Base-by-base conservation (phyloP, 495 filamentous ascomycete genomes). In the Xanthoparmelia taractica region DNA sequence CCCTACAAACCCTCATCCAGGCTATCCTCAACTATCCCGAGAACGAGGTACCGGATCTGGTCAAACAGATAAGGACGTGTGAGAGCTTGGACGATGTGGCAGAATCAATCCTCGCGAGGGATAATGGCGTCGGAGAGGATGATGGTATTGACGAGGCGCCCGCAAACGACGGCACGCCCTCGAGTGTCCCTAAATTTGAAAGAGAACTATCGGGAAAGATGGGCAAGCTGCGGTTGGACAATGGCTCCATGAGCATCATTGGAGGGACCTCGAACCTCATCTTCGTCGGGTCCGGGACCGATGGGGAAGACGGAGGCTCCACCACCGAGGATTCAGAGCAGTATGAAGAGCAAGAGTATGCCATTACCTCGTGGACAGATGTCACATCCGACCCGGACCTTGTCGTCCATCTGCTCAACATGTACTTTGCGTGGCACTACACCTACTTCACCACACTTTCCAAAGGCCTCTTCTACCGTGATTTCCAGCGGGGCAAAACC, bases 371-470 rank as follows among this genome's bases (percentile, higher is more conserved):
- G 59, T 98, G 94, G 94, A 96, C 94, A 4, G 79, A 78, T 41
- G 92, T 96, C 27, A 96, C 93, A 12, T 79, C 84, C 50, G 88
- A 97, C 71, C 75, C 85, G 23, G 84, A 86, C 23, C 77, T 96
- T 13, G 84, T 97, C 65, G 82, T 84, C 18, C 95, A 97, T 76
- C 83, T 98, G 15, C 83, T 98, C 68, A 92, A 89, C 63, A 92
- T 97, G 90, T 98, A 98, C 75, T 97, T 97, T 75, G 88, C 87
- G 36, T 98, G 94, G 91, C 94, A 98, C 69, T 98, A 97, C 72
- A 87, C 93, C 15, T 97, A 91, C 73, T 98, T 98, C 76, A 93
- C 91, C 15, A 93, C 89, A 0, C 81, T 97, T 8, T 92, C 92
- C n/a, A 95, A 89, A 73, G 82, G 78, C 43, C 80, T 96, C 33